These are phyloP conservation scores for Luffa acutangula DNA, from an alignment of 306 rosid species.

Conservation along the genomic window DNA sequence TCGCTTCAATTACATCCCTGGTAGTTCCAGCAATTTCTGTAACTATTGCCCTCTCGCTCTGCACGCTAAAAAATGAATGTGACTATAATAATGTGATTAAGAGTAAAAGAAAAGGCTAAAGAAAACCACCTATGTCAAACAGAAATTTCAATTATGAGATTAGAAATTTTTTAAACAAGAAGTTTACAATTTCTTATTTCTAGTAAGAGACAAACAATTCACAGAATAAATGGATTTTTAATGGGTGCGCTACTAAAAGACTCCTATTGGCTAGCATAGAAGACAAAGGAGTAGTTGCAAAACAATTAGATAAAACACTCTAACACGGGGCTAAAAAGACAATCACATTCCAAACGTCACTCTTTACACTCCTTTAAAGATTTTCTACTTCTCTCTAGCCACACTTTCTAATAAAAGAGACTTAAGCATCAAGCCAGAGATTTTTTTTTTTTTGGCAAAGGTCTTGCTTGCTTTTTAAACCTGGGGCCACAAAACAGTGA, in stretches of 20 bases:
- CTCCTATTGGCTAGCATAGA: not conserved
- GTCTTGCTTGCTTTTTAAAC: not conserved
- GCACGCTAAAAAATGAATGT: slow-evolving; percentile 56
- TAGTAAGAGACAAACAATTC: not conserved
- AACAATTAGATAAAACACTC: not conserved
- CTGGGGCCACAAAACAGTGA: not conserved
- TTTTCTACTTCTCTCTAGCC: not conserved
- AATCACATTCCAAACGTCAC: not conserved
- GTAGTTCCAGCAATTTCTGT: slow-evolving; percentile 98
- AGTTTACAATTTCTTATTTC: not conserved
- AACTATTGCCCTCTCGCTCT: slow-evolving; percentile 99
- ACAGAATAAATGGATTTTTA: not conserved
- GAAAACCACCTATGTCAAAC: not conserved
- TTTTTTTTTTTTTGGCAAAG: not conserved
- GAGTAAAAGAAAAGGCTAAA: slow-evolving; percentile 1
- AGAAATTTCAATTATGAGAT: not conserved
- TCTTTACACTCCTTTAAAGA: not conserved
- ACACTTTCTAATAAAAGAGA: not conserved
- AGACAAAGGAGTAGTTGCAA: not conserved
- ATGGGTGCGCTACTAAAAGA: not conserved
- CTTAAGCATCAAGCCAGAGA: not conserved
- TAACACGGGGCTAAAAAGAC: not conserved
- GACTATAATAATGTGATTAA: slow-evolving; percentile 21
- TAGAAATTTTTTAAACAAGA: not conserved
- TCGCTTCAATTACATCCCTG: slow-evolving; percentile 91